Evolutionary conservation across 352 stramenopile species (phyloP).

Genomic region (Globisporangium okanoganense): DNA sequence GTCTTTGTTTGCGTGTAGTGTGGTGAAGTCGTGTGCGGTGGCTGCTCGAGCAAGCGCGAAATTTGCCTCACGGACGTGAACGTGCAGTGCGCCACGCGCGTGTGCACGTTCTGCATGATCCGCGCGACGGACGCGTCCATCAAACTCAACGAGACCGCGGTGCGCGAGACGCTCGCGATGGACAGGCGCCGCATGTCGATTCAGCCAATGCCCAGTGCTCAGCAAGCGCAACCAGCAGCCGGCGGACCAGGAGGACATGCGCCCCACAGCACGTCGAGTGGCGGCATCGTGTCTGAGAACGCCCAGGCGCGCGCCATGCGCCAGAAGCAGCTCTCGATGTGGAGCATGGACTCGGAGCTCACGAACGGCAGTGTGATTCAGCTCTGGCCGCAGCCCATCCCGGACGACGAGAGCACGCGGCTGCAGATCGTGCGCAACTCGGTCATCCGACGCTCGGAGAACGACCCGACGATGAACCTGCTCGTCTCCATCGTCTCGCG

Average conservation of each 20-base stretch:
- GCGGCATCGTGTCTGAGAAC: background rate
- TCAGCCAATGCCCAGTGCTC: background rate
- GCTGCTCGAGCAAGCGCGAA: slow-evolving; percentile 67
- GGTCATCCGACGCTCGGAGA: slow-evolving; percentile 43
- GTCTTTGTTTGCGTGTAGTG: slow-evolving; percentile 25
- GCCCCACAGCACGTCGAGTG: background rate
- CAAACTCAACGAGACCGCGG: slow-evolving; percentile 40
- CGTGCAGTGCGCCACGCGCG: slow-evolving; percentile 65
- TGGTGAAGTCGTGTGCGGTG: slow-evolving; percentile 67
- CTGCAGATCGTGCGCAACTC: slow-evolving; percentile 49
- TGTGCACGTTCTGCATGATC: slow-evolving; percentile 83
- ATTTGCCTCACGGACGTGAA: slow-evolving; percentile 79
- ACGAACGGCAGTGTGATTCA: slow-evolving; percentile 61
- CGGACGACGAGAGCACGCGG: slow-evolving; percentile 40
- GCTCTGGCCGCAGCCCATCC: slow-evolving; percentile 50
- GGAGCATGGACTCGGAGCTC: slow-evolving; percentile 59
- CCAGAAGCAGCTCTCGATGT: slow-evolving; percentile 43
- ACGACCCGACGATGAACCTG: slow-evolving; percentile 71
- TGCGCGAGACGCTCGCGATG: slow-evolving; percentile 34
- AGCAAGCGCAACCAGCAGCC: no score
- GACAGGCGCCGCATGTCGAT: slow-evolving; percentile 24
- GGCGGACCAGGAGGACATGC: background rate
- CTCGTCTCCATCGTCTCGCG: slow-evolving; percentile 66
- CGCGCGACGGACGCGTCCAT: slow-evolving; percentile 68
- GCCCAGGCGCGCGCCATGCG: slow-evolving; percentile 3